Evolutionary conservation across 2,329 filamentous ascomycete species (phyloP), one percentile per base, ranked within the genome.

Genomic region (Nemania sp.): DNA sequence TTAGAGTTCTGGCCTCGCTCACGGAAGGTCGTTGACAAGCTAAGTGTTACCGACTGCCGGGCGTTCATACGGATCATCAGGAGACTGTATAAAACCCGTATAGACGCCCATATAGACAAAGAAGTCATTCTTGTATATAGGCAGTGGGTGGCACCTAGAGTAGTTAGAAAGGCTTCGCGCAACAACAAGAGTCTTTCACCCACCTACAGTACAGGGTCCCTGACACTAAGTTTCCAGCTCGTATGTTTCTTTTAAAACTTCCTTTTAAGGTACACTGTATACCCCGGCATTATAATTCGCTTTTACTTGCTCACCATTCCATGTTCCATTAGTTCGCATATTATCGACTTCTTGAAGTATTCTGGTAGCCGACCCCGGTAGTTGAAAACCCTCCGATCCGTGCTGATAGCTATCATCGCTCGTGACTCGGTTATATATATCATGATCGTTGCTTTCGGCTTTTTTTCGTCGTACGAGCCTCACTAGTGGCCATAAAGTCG

Each of bases 401-500:
- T 41, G 11, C n/a, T 38, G 51, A 51, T 11, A 52, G 22, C 38
- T 58, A 6, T n/a, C 26, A 24, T 38, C 51, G 15, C 59, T 55
- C 1, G 26, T 38, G 13, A 54, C 47, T n/a, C n/a, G 7, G 27
- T 67, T 38, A 27, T 67, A 67, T 47, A 47, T 35, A 29, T 8
- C 64, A 8, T n/a, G 24, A 5, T 11, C 35, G 5, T 1, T 35
- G 26, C 26, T 63, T 15, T 51, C 15, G 1, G 24, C 18, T 11
- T 43, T 57, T 20, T 53, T 52, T 41, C 62, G 61, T 41, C 27
- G 29, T 13, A 68, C 15, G 26, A 65, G 20, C 22, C 57, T 55
- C 2, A 62, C 11, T 5, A 68, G 35, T 7, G 66, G 56, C 66
- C 66, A 68, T 24, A 68, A 53, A n/a, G 62, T 57, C 5, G 66